Percentiles rank a stretch among this genome's conserved stretches.
phyloP scores from a whole-genome alignment of 305 asterid genomes.

The Petunia hybrid region DNA sequence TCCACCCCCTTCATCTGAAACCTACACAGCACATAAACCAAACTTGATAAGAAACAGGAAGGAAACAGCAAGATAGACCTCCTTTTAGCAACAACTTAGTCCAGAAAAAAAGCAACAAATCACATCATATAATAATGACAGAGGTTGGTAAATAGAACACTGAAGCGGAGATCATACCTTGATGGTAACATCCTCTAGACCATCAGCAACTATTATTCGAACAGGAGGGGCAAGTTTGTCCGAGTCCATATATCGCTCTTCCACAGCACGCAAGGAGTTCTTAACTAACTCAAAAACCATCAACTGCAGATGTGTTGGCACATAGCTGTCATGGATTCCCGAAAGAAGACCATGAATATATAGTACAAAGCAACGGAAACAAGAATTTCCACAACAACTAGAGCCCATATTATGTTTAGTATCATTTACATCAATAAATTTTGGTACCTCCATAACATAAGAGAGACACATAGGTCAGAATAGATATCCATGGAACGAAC shows the following conservation, averaged over 20 bases:
- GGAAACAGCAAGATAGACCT: not conserved
- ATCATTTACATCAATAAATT: not conserved
- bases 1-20: slow-evolving; percentile 99
- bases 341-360: not conserved
- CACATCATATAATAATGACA: not conserved
- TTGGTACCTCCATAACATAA: not conserved
- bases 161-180: slow-evolving; percentile 58
- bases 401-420: not conserved
- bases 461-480: not conserved
- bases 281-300: slow-evolving; percentile 97
- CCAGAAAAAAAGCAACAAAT: not conserved
- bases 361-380: not conserved
- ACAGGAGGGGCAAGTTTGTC: slow-evolving; percentile 91
- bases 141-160: not conserved
- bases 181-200: slow-evolving; percentile 94
- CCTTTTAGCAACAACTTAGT: not conserved
- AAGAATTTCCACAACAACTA: not conserved
- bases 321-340: slow-evolving; percentile 58
- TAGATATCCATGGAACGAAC: not conserved
- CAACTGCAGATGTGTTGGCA: slow-evolving; percentile 90
- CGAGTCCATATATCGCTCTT: slow-evolving; percentile 80
- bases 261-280: slow-evolving; percentile 97
- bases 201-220: slow-evolving; percentile 94
- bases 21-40: slow-evolving; percentile 46
- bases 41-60: not conserved